Base-by-base conservation (phyloP, 805 yeast genomes). In the Kazachstania kunashirensis region DNA sequence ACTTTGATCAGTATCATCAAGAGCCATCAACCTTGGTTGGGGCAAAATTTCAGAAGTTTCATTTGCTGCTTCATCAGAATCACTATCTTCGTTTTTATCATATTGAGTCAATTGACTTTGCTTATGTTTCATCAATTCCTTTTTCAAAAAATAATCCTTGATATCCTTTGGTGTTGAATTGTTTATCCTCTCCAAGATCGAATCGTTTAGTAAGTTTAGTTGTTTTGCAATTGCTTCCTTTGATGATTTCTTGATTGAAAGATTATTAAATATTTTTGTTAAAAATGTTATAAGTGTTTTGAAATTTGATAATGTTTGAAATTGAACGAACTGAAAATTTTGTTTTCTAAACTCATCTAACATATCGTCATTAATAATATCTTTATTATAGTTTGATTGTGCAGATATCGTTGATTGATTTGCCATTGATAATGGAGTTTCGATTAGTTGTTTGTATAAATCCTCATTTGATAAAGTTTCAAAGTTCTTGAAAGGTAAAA, bases 191-290 rank as follows among this genome's bases (percentile, higher is more conserved):
- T 48, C 48, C 5, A 36, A 29, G 13, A 55, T 33, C 1, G 53
- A 41, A 30, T 50, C 46, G 21, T 47, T 51, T n/a, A 53, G 42
- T 15, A 46, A 34, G 5, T 45, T 42, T 28, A 57, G 35, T 36
- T 53, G 53, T 26, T 47, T 46, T 2, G 43, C 32, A 28, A 55
- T 49, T 27, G 36, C 43, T 24, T 46, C 49, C 28, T 49, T 47
- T 13, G 55, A 52, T 7, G 55, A 42, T 24, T 46, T 47, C 29
- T 52, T 55, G 33, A 57, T 48, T 14, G 57, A 52, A 17, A 55
- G 33, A 31, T 45, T 50, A 15, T 51, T 47, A 27, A 57, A 55
- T 10, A 55, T 47, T 16, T 47, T 50, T n/a, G 51, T 37, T n/a
- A 57, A 38, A 6, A 48, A 42, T 5, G 40, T 33, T 6, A 55